Evolutionary conservation across 768 basidiomycete species (phyloP).

Genomic region (Lactarius indigo): DNA sequence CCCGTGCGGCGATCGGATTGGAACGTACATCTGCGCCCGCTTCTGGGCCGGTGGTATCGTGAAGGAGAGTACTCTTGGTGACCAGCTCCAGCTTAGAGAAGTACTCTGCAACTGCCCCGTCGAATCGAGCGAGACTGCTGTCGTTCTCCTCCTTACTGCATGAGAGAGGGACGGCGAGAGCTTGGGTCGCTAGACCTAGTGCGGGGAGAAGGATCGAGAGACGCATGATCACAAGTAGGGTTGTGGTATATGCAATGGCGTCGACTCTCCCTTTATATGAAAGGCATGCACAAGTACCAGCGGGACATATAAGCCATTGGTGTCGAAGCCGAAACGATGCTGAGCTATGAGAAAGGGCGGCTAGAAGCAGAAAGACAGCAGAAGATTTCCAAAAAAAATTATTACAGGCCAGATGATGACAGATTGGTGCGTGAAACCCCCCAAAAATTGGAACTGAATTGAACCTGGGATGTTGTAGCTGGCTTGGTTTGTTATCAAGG

Average conservation of each 20-base stretch:
- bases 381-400: neutral
- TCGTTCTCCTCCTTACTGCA: constrained; percentile 4
- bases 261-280: neutral
- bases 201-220: constrained; percentile 8
- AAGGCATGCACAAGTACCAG: neutral
- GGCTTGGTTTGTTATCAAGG: too few species aligned
- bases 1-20: neutral
- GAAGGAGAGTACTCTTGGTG: constrained; percentile 9
- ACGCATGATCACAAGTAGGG: constrained; percentile 7
- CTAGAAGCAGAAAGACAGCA: too few species aligned
- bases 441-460: too few species aligned
- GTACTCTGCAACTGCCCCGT: constrained; percentile 10
- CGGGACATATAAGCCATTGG: too few species aligned
- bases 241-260: neutral
- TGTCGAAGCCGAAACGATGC: neutral
- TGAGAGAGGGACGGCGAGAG: neutral
- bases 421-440: neutral
- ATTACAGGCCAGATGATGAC: neutral
- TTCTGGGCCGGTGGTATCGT: constrained; percentile 21
- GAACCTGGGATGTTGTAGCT: too few species aligned
- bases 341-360: too few species aligned
- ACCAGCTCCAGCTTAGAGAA: constrained; percentile 12
- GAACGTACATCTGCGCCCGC: constrained; percentile 20
- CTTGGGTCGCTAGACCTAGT: constrained; percentile 6
- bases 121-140: constrained; percentile 7